A percentile compares a stretch with the other conserved stretches of the same genome.
Evolutionary conservation across 768 basidiomycete species (phyloP).

Genomic region (Holtermanniella nyarrowii): DNA sequence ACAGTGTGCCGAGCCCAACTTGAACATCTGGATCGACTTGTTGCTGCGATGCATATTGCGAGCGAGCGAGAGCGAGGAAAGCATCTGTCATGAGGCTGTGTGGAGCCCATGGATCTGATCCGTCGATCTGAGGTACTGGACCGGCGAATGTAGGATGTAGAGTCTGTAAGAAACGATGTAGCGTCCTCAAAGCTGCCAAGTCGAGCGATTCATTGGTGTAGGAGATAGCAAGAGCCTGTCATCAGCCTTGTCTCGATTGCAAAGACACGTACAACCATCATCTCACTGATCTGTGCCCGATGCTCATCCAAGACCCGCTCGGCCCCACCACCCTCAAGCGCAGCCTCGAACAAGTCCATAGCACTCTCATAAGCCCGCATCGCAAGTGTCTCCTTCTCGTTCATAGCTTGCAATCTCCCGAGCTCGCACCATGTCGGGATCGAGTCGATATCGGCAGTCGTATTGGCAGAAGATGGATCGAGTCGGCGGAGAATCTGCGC

Average conservation of each 20-base stretch:
- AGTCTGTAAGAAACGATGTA: conserved; percentile 76
- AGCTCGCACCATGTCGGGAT: conserved; percentile 61
- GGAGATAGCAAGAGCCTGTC: conserved; percentile 83
- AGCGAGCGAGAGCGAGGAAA: conserved; percentile 70
- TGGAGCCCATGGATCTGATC: conserved; percentile 57
- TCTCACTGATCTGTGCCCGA: conserved; percentile 18
- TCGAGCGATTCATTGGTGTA: conserved; percentile 93
- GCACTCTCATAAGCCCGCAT: conserved; percentile 43
- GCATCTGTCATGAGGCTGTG: conserved; percentile 68
- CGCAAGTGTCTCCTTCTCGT: conserved; percentile 44
- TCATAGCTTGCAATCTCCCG: conserved; percentile 62
- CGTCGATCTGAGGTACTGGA: conserved; percentile 34
- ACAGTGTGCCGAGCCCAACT: conserved; percentile 81
- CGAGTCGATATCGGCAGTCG: conserved; percentile 54
- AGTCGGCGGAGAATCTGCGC: conserved; percentile 54
- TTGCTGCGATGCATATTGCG: conserved; percentile 61
- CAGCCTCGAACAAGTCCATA: conserved; percentile 15
- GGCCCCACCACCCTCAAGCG: not conserved
- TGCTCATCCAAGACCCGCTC: conserved; percentile 22
- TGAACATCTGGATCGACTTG: conserved; percentile 79
- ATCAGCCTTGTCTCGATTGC: not conserved
- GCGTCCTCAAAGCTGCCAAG: conserved; percentile 68
- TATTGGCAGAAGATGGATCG: conserved; percentile 3
- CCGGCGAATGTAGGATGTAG: conserved; percentile 46
- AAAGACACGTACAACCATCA: conserved; percentile 10